These are phyloP conservation scores for Zea luxurians DNA, from an alignment of 176 grass and related monocot species.

Conservation along the genomic window DNA sequence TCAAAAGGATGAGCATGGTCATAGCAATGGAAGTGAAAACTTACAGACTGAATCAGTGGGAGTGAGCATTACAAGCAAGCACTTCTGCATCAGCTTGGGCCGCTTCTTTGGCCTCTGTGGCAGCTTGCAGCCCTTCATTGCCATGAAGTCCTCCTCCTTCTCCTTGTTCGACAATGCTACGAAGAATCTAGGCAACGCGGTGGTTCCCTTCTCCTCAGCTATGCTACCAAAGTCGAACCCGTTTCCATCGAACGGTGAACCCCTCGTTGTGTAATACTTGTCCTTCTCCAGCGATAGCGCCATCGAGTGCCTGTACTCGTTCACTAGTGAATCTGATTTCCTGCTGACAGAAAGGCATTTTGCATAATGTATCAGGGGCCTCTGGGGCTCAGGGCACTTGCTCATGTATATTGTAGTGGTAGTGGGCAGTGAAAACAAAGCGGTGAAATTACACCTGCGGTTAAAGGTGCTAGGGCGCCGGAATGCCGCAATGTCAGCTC, in stretches of 20 bases:
- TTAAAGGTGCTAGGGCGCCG: conserved; percentile 58
- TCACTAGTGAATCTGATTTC: conserved; percentile 52
- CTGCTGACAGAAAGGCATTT: conserved; percentile 39
- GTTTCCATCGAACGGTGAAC: conserved; percentile 59
- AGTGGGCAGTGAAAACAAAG: background rate
- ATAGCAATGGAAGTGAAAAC: background rate
- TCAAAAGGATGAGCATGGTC: background rate
- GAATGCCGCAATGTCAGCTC: conserved; percentile 40
- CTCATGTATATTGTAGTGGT: background rate
- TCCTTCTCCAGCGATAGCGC: conserved; percentile 78
- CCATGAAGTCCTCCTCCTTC: conserved; percentile 98
- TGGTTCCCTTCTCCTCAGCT: conserved; percentile 63
- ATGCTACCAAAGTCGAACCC: conserved; percentile 43
- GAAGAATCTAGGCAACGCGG: conserved; percentile 72
- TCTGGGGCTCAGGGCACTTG: background rate
- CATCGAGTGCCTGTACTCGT: conserved; percentile 56
- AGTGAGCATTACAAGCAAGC: conserved; percentile 63
- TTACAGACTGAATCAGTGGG: background rate
- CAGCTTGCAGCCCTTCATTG: conserved; percentile 98
- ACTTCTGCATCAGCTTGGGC: conserved; percentile 91
- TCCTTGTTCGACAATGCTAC: conserved; percentile 94
- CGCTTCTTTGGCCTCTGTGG: conserved; percentile 98
- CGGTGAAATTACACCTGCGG: conserved; percentile 50
- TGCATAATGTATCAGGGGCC: background rate
- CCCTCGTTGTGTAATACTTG: conserved; percentile 88